Evolutionary conservation across 2,329 filamentous ascomycete species (phyloP), one percentile per base, ranked within the genome.

Genomic region (Penicillium thymicola): DNA sequence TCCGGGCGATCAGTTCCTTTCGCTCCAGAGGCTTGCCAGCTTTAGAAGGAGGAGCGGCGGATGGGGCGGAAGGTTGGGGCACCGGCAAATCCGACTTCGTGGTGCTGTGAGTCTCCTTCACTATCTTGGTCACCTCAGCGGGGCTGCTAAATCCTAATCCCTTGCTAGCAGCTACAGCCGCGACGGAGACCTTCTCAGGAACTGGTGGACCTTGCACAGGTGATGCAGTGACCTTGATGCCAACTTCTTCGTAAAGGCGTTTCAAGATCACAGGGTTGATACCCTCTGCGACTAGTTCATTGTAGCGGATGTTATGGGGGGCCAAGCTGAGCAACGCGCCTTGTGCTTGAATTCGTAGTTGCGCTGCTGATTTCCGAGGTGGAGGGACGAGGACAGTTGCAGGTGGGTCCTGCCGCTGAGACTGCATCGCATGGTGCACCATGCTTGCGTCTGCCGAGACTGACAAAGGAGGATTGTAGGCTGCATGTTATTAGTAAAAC

Each of bases 1-100:
- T 81, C 47, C 87, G 85, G 4, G 89, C 89, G 58, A 93, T 90
- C 41, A 89, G 85, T 62, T 91, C 89, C 64, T 89, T 90, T 23
- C 89, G 82, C 66, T 89, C 85, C 61, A 89, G 79, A 8, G 82
- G 78, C 60, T 77, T 80, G 44, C 60, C 66, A 4, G 62, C 18
- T 6, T 58, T 63, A 21, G 47, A 23, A 13, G 48, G 55, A 51
- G 57, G 25, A 8, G 53, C 27, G 9, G 67, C 46, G 13, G 64
- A 54, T 14, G 65, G 21, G 7, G 55, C 32, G 41, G 60, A 5
- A 38, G 45, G 14, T 14, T 28, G 54, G 13, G 36, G 14, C 8
- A 14, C 30, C 37, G 37, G 13, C 13, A 36, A 27, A 10, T 32
- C 47, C 11, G 56, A 16, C 46, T 52, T 55, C 2, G 36, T 18